Base-by-base conservation (phyloP, 2,329 filamentous ascomycete species). In the Apiospora saccharicola region DNA sequence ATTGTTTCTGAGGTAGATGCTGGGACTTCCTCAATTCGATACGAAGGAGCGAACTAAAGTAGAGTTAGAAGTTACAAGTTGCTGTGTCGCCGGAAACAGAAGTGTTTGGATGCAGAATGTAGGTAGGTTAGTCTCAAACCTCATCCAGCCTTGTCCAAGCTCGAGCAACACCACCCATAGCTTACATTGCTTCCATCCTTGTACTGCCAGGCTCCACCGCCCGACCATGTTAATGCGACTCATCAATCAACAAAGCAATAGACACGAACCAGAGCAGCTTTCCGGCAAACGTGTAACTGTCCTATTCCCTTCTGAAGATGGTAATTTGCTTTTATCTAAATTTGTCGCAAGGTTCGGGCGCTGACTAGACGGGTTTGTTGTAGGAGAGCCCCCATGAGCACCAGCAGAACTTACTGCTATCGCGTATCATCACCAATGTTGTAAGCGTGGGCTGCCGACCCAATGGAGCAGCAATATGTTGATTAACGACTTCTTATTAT, bases 311-410 rank as follows among this genome's bases (percentile, higher is more conserved):
- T 64, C 8, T 64, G 19, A 64, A 41, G 57, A 64, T 64, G 57
- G 57, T 64, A 64, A 41, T 64, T 5, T 10, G 22, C 19, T 8
- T 12, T 10, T 14, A 41, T 14, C 3, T 1, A 41, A n/a, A 1
- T 22, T 5, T n/a, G 1, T 24, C 19, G n/a, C 7, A 41, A 3
- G 1, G 13, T n/a, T 12, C 37, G 0, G 43, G 16, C 2, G 30
- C 46, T 26, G 0, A 64, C 22, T 6, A 22, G 0, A 64, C 22
- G 6, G 57, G 10, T n/a, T 41, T 34, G 34, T 24, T 2, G 34
- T 70, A 92, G 96, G 96, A 99, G 83, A 98, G 94, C 79, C 96
- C 96, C 51, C 96, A 99, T 81, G 96, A 98, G 82, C 95, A 98
- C 78, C 96, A 98, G 86, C 96, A 99, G 87, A 97, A 93, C 79